Conservation (phyloP, 2,329 filamentous ascomycete genomes). For the Leptographium flavum region DNA sequence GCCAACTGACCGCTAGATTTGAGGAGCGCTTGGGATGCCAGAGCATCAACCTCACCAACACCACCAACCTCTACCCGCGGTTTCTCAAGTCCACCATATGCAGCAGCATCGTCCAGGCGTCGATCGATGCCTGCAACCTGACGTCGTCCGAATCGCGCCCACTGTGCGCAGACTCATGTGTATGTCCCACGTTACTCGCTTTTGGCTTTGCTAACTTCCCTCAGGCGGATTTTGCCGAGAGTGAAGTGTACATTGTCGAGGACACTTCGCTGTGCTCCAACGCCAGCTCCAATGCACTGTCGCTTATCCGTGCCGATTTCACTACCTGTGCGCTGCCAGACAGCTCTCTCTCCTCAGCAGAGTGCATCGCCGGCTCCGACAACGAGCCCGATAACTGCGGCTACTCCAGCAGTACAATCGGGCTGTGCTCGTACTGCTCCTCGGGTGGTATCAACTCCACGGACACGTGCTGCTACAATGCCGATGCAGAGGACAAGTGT, state of each 20-base stretch:
- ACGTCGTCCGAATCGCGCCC: constrained; percentile 52
- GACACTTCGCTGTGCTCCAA: constrained; percentile 59
- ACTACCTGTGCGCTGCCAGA: constrained; percentile 74
- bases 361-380: constrained; percentile 58
- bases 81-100: constrained; percentile 88
- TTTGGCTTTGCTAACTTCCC: background rate
- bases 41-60: constrained; percentile 61
- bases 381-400: constrained; percentile 87
- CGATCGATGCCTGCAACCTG: constrained; percentile 53
- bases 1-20: constrained; percentile 43
- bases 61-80: constrained; percentile 74
- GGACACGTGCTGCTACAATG: constrained; percentile 84
- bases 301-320: constrained; percentile 82
- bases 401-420: constrained; percentile 54
- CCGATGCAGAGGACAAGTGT: constrained; percentile 57
- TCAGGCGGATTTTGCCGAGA: constrained; percentile 69
- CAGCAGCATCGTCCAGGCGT: constrained; percentile 88
- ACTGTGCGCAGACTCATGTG: constrained; percentile 81
- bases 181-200: constrained; percentile 24
- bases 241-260: constrained; percentile 71
- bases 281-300: constrained; percentile 48
- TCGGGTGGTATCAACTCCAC: constrained; percentile 78
- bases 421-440: constrained; percentile 78
- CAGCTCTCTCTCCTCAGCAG: constrained; percentile 56
- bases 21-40: constrained; percentile 67